Base-by-base conservation (phyloP, 306 rosid genomes). In the Dalbergia oliveri region DNA sequence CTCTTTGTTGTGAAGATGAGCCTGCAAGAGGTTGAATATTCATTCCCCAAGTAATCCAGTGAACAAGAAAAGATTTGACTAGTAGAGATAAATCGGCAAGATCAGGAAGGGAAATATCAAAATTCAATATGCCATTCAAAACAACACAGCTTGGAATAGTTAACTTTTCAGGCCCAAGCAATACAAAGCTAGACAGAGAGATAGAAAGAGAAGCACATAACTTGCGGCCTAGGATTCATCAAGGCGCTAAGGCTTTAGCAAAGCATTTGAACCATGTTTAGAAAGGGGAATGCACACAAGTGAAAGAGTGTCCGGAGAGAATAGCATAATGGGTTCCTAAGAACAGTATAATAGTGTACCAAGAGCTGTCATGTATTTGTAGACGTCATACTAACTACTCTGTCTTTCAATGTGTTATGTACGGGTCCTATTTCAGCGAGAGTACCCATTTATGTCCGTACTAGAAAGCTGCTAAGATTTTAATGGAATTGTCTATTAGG, bases 1-100 rank as follows among this genome's bases (percentile, higher is more conserved):
- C 99, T 75, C 89, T 86, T 62, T 89, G 94, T 82, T 91, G 97
- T 8, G 98, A 91, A 65, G 98, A 76, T 1, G 97, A 89, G 67
- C 91, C 99, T 95, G 91, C 72, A 72, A 86, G 68, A 75, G 54
- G 45, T 73, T 66, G 37, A 72, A 83, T 60, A 23, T 35, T 84
- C 66, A 84, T 73, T 77, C 76, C 69, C 69, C 82, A 33, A 60
- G 71, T 67, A 84, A 66, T 79, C 84, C 69, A 74, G 67, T 56
- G 23, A 35, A 66, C 54, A 62, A 21, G 60, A 64, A 69, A 63
- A 43, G 45, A 78, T 35, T 66, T 41, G 44, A 26, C 59, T 26
- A 60, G 66, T 73, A 63, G 50, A 76, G 51, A 66, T 23, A 60
- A 61, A 56, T 34, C 18, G 73, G 54, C 39, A 57, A 77, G 39